These are phyloP conservation scores for Nothomitra cinnamomea DNA, from an alignment of 2,329 filamentous ascomycete genomes.

Conservation along the genomic window DNA sequence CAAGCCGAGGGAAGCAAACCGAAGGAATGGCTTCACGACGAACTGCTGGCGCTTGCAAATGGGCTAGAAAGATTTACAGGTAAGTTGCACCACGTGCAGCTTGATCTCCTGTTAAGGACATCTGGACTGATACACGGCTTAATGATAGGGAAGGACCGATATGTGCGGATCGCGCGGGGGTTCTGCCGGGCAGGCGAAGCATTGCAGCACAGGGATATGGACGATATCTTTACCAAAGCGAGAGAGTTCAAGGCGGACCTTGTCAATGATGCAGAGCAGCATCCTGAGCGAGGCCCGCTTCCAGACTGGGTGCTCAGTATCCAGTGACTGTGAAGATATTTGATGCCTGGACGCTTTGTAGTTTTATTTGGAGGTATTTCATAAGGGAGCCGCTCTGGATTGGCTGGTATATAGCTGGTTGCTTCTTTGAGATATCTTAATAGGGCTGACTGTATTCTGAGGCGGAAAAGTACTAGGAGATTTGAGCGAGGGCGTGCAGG, in stretches of 20 bases:
- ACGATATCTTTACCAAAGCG: conserved; percentile 3
- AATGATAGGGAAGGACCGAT: conserved; percentile 3
- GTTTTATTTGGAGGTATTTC: too few species aligned
- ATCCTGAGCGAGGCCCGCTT: not conserved
- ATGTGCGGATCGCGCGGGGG: not conserved
- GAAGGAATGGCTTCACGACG: conserved; percentile 1
- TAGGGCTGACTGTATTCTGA: too few species aligned
- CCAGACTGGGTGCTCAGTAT: not conserved
- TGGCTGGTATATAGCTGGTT: too few species aligned
- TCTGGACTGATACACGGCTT: not conserved
- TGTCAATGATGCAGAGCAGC: not conserved
- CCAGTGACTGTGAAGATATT: not conserved
- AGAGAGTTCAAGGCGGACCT: conserved; percentile 2
- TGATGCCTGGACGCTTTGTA: too few species aligned
- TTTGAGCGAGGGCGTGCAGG: too few species aligned
- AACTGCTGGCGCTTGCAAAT: not conserved
- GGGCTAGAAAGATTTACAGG: conserved; percentile 1
- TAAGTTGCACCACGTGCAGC: not conserved
- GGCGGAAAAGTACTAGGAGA: too few species aligned
- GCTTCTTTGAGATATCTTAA: too few species aligned
- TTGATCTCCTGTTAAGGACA: not conserved
- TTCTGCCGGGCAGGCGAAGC: not conserved
- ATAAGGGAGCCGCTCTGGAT: too few species aligned
- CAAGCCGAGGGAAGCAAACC: not conserved
- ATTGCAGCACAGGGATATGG: not conserved